phyloP scores from a whole-genome alignment of 306 rosid genomes.

The Datisca glomerata region DNA sequence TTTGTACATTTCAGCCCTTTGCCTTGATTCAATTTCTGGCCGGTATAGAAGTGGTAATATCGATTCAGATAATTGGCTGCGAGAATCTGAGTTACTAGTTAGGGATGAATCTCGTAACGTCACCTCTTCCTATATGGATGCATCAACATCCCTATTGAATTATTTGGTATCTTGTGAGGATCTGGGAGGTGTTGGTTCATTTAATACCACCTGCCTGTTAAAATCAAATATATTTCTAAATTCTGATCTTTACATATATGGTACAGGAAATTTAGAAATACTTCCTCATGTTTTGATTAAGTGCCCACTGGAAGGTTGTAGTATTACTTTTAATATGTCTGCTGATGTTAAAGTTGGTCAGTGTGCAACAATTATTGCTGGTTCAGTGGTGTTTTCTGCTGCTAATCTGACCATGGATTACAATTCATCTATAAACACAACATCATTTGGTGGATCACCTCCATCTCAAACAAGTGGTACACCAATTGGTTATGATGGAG shows the following conservation, averaged over 20 bases:
- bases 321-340: conserved; percentile 60
- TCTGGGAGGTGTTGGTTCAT: conserved; percentile 88
- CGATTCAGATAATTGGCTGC: conserved; percentile 23
- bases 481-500: conserved; percentile 74
- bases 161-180: conserved; percentile 62
- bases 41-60: conserved; percentile 23
- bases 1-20: conserved; percentile 30
- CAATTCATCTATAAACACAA: conserved; percentile 56
- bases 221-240: conserved; percentile 48
- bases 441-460: conserved; percentile 82
- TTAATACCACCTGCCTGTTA: conserved; percentile 83
- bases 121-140: conserved; percentile 14
- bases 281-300: conserved; percentile 63
- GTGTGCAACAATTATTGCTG: conserved; percentile 57
- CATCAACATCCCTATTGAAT: conserved; percentile 20
- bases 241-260: conserved; percentile 55
- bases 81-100: conserved; percentile 22
- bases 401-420: conserved; percentile 64
- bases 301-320: conserved; percentile 76
- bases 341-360: conserved; percentile 86
- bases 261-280: conserved; percentile 87
- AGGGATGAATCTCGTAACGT: conserved; percentile 23
- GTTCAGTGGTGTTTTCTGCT: conserved; percentile 71
- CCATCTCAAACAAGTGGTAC: conserved; percentile 99
- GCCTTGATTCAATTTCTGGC: conserved; percentile 26